Base-by-base conservation (phyloP, 176 grass and related monocot species). In the Zea luxurians region DNA sequence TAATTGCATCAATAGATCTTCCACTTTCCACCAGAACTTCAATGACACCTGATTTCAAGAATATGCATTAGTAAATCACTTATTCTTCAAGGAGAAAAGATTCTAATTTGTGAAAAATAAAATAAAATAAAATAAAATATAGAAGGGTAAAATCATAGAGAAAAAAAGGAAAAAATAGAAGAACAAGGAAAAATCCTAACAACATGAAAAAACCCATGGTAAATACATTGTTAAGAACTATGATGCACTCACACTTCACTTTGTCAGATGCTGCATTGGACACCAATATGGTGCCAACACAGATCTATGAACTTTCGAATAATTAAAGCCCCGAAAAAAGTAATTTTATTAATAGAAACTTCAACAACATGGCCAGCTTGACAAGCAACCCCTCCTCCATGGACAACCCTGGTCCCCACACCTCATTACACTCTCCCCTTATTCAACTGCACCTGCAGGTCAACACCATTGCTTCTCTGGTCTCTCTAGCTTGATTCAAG, bases 1-100 rank as follows among this genome's bases (percentile, higher is more conserved):
- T 93, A 79, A 97, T 84, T 48, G 89, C 91, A 81, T 93, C 94
- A 71, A 91, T 97, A 75, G 88, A 87, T 72, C 89, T 89, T 78
- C 87, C 91, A 65, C 78, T 90, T 69, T 90, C 84, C 73, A 91
- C 71, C 73, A 97, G 83, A 67, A 90, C 62, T 75, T 85, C 85
- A 60, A 93, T 97, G 13, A 97, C 89, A 86, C 94, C 94, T 93
- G 72, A 79, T 58, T 60, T 70, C 77, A 74, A 69, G 15, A 79
- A 78, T 82, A 7, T 42, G 37, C 10, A 42, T 65, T 34, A 61
- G 27, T 13, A 75, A 60, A 37, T 54, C 53, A 55, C 53, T 54
- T n/a, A 27, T 27, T 27, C 27, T 27, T 27, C 27, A 27, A 27
- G 27, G 27, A 27, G 27, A 27, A 27, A 27, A 27, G 0, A 27